A percentile compares a stretch with the other conserved stretches of the same genome.
These are phyloP conservation scores for Cylindrotheca fusiformis DNA, from an alignment of 108 stramenopile species.

Conservation along the genomic window DNA sequence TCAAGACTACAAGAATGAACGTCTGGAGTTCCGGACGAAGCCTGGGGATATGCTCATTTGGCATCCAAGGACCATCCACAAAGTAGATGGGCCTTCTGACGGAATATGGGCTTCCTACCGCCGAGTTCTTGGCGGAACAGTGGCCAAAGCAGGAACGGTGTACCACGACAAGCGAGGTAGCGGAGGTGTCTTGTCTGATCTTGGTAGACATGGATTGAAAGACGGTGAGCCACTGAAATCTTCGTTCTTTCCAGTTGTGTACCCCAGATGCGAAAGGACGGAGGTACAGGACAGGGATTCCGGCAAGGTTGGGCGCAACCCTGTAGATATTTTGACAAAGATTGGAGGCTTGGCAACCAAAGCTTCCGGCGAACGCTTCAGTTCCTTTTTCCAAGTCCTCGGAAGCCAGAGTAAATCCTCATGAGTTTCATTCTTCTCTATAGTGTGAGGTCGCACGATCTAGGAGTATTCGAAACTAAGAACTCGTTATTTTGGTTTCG, in stretches of 20 bases:
- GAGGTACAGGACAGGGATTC: slow-evolving; percentile 69
- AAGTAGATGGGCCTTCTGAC: slow-evolving; percentile 88
- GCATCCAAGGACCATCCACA: slow-evolving; percentile 93
- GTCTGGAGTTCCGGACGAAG: slow-evolving; percentile 76
- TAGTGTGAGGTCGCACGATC: no score
- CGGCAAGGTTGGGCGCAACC: slow-evolving; percentile 75
- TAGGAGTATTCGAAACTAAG: no score
- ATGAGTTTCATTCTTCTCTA: no score
- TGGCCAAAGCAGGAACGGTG: slow-evolving; percentile 61
- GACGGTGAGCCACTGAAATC: slow-evolving; percentile 63
- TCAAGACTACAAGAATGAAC: slow-evolving; percentile 68
- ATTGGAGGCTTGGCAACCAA: slow-evolving; percentile 82
- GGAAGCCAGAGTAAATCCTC: slow-evolving; percentile 37
- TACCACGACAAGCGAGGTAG: slow-evolving; percentile 86
- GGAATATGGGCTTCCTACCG: slow-evolving; percentile 89
- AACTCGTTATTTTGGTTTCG: no score
- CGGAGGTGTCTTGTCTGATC: slow-evolving; percentile 85
- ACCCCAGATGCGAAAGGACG: slow-evolving; percentile 57
- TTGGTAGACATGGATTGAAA: slow-evolving; percentile 78
- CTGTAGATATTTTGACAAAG: slow-evolving; percentile 74
- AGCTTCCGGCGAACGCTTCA: slow-evolving; percentile 79
- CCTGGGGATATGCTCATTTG: slow-evolving; percentile 92
- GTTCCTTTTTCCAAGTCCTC: slow-evolving; percentile 83
- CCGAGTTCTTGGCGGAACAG: slow-evolving; percentile 87
- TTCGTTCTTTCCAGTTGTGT: slow-evolving; percentile 85